phyloP scores from a whole-genome alignment of 805 yeast species.

The Phaffomyces opuntiae region DNA sequence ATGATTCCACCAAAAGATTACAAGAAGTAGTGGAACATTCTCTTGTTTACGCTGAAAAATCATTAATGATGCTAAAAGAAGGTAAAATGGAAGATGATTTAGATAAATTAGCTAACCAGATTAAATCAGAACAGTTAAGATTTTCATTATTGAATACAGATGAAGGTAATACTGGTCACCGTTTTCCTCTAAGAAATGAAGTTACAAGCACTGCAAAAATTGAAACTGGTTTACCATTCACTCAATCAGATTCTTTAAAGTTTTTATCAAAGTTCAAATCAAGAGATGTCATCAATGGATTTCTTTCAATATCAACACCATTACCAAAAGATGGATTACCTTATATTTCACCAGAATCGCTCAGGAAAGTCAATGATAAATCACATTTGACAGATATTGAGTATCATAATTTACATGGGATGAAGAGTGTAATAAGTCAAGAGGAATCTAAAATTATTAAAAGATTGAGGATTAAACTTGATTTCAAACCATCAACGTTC shows the following conservation, averaged over 20 bases:
- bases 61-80: constrained; percentile 10
- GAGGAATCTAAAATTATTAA: constrained; percentile 23
- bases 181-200: constrained; percentile 20
- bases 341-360: constrained; percentile 30
- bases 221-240: not conserved
- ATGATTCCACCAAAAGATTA: constrained; percentile 5
- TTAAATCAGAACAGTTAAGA: constrained; percentile 14
- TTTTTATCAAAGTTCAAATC: not conserved
- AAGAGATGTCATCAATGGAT: constrained; percentile 14
- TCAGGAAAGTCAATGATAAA: constrained; percentile 29
- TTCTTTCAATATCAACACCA: constrained; percentile 24
- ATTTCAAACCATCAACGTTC: constrained; percentile 21
- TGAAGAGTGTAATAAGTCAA: constrained; percentile 23
- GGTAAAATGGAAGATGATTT: constrained; percentile 14
- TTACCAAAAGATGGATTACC: constrained; percentile 31
- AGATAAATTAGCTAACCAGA: constrained; percentile 8
- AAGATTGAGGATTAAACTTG: constrained; percentile 24
- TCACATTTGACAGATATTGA: constrained; percentile 28
- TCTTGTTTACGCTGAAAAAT: constrained; percentile 14
- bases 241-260: not conserved
- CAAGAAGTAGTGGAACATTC: constrained; percentile 10
- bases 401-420: constrained; percentile 27
- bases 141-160: not conserved
- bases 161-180: not conserved
- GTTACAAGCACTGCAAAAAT: not conserved